Conservation (phyloP, 2,329 filamentous ascomycete species). For the Colletotrichum lindemuthianum region DNA sequence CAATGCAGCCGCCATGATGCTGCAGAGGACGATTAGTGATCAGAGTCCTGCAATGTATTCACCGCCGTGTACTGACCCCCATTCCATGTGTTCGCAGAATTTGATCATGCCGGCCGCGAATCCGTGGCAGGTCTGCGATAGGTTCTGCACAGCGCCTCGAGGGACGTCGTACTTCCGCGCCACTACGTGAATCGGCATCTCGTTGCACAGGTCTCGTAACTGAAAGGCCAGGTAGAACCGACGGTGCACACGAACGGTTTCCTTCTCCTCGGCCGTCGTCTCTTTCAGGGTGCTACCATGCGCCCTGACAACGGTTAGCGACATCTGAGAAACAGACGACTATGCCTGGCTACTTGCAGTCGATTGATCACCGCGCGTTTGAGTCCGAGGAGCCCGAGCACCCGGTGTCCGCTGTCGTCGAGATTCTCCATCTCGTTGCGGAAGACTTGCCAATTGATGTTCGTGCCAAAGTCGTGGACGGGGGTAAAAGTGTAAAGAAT, state of each 20-base stretch:
- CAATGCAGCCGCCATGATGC: slow-evolving; percentile 75
- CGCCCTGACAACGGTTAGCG: slow-evolving; percentile 58
- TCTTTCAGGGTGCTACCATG: slow-evolving; percentile 74
- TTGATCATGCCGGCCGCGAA: slow-evolving; percentile 84
- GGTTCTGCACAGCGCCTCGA: slow-evolving; percentile 75
- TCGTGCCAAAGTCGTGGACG: slow-evolving; percentile 62
- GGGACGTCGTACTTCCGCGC: slow-evolving; percentile 77
- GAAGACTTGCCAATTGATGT: slow-evolving; percentile 78
- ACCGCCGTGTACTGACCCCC: slow-evolving; percentile 59
- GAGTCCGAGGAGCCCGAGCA: slow-evolving; percentile 74
- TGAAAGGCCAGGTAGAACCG: slow-evolving; percentile 81
- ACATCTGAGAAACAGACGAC: slow-evolving; percentile 6
- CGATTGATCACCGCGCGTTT: slow-evolving; percentile 73
- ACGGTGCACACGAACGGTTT: slow-evolving; percentile 71
- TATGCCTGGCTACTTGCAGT: slow-evolving; percentile 59
- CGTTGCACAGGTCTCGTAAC: slow-evolving; percentile 82
- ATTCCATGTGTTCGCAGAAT: slow-evolving; percentile 81
- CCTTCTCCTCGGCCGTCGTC: slow-evolving; percentile 67
- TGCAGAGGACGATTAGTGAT: slow-evolving; percentile 42
- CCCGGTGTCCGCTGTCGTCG: slow-evolving; percentile 77
- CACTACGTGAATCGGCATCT: slow-evolving; percentile 75
- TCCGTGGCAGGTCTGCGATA: slow-evolving; percentile 79
- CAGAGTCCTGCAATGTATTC: background rate
- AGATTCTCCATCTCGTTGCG: slow-evolving; percentile 75
- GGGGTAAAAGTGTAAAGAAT: slow-evolving; percentile 82